Base-by-base conservation (phyloP, 2,329 filamentous ascomycete species). In the Fusarium camptoceras region DNA sequence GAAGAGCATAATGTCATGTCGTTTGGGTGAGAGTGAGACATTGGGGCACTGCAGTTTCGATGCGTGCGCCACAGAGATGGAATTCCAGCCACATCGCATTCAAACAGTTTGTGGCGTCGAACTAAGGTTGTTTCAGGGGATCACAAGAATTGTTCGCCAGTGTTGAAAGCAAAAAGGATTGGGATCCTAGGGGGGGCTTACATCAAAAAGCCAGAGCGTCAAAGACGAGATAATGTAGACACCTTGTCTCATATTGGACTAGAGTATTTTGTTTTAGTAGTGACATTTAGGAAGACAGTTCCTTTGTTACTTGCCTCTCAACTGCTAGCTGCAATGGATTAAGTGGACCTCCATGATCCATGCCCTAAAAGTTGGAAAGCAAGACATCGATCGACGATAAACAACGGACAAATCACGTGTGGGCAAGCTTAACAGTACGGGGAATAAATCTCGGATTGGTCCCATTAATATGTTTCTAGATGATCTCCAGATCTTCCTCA, bases 301-400 rank as follows among this genome's bases (percentile, higher is more conserved):
- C 16, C 16, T 4, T 3, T 37, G 31, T 11, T 11, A 37, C 18
- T 9, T n/a, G n/a, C 18, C 18, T n/a, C 9, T n/a, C 9, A 37
- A 1, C 1, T 11, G 0, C 5, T 1, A 11, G 16, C 8, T 37
- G 15, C 0, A 11, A 3, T 11, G 31, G 1, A 1, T 2, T 37
- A 0, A 18, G 9, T 37, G 31, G 31, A 11, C 31, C 9, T 11
- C 9, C 0, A 1, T 37, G 2, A 10, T 6, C 1, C 31, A 37
- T 11, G 5, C 9, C 16, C 31, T 11, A 5, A 2, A 11, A 18
- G 16, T 37, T 3, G 5, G 5, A 6, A 4, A 11, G 10, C 27
- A 37, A 37, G 16, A 18, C 16, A 18, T 6, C 16, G 10, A 37
- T 18, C 9, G 1, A 18, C 16, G 18, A 11, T 11, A 4, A n/a